A percentile compares a stretch with the other conserved stretches of the same genome.
Conservation (phyloP, 2,329 filamentous ascomycete genomes). For the Claviceps quebecensis region DNA sequence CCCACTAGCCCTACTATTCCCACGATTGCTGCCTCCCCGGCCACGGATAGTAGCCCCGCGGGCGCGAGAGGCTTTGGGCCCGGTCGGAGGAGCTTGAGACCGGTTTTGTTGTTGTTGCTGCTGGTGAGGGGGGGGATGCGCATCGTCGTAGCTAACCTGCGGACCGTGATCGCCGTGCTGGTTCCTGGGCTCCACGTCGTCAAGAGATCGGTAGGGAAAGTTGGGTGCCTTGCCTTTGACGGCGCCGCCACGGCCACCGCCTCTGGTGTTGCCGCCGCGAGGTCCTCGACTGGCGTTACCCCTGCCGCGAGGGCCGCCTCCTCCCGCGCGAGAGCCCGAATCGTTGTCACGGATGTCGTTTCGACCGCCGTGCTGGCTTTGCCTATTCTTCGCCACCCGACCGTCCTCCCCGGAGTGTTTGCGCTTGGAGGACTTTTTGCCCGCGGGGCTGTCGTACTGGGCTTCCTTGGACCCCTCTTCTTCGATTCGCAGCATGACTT, state of each 20-base stretch:
- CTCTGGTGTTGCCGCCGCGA: slow-evolving; percentile 25
- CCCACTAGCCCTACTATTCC: slow-evolving; percentile 11
- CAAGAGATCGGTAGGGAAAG: slow-evolving; percentile 50
- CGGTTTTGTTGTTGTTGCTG: neutral
- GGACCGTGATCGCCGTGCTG: slow-evolving; percentile 28
- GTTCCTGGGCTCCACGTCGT: slow-evolving; percentile 44
- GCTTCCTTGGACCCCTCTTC: slow-evolving; percentile 49
- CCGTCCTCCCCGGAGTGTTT: slow-evolving; percentile 39
- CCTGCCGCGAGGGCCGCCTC: slow-evolving; percentile 17
- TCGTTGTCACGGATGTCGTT: slow-evolving; percentile 29
- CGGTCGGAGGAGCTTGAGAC: slow-evolving; percentile 9
- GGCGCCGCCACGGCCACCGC: slow-evolving; percentile 20
- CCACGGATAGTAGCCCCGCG: neutral
- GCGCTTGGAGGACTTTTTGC: slow-evolving; percentile 46
- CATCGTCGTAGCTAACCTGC: slow-evolving; percentile 35
- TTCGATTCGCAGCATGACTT: slow-evolving; percentile 70
- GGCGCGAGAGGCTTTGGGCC: slow-evolving; percentile 5
- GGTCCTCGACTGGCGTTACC: slow-evolving; percentile 24
- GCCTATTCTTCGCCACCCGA: slow-evolving; percentile 18
- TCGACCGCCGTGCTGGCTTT: slow-evolving; percentile 23
- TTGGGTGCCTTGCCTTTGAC: slow-evolving; percentile 35
- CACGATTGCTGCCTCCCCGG: slow-evolving; percentile 7
- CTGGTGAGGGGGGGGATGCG: slow-evolving; percentile 13
- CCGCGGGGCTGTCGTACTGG: slow-evolving; percentile 48
- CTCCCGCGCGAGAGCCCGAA: slow-evolving; percentile 20